Conservation (phyloP, 495 filamentous ascomycete species). For the Sporormia fimetaria region DNA sequence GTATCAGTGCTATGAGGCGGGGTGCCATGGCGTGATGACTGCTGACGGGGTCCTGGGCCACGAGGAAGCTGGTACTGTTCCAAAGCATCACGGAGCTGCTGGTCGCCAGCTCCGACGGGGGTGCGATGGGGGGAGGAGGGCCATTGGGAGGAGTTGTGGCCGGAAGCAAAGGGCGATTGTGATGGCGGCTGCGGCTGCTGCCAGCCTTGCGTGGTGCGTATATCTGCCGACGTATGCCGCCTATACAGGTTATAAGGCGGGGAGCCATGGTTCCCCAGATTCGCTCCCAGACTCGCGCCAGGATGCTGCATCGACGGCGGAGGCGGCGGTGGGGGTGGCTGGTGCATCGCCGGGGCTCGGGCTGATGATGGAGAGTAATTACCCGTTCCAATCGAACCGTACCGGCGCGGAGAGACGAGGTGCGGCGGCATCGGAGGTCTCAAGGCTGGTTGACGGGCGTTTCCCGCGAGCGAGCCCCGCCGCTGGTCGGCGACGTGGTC, state of each 20-base stretch:
- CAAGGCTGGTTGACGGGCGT: constrained; percentile 44
- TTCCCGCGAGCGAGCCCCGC: constrained; percentile 41
- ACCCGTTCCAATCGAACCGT: constrained; percentile 68
- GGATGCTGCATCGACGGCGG: constrained; percentile 56
- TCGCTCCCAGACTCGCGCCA: constrained; percentile 7
- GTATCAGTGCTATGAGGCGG: constrained; percentile 22
- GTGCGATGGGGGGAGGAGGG: constrained; percentile 70
- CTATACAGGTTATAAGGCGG: constrained; percentile 67
- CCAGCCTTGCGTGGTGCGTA: constrained; percentile 85
- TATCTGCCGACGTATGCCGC: constrained; percentile 92
- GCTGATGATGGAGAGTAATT: constrained; percentile 47
- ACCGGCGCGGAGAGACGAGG: constrained; percentile 66
- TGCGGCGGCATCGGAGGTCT: constrained; percentile 71
- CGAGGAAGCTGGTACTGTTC: constrained; percentile 67
- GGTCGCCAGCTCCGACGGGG: constrained; percentile 51
- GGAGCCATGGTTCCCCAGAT: constrained; percentile 57
- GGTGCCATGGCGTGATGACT: constrained; percentile 51
- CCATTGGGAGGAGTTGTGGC: constrained; percentile 67
- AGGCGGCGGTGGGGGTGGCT: constrained; percentile 58
- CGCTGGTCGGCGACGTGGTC: constrained; percentile 56
- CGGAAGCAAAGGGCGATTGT: constrained; percentile 60
- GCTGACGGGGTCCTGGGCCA: constrained; percentile 40
- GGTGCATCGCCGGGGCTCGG: constrained; percentile 41
- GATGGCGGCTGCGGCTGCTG: constrained; percentile 38
- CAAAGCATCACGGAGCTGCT: constrained; percentile 69